These are phyloP conservation scores for Ogataea methylovora DNA, from an alignment of 805 yeast species.

Conservation along the genomic window DNA sequence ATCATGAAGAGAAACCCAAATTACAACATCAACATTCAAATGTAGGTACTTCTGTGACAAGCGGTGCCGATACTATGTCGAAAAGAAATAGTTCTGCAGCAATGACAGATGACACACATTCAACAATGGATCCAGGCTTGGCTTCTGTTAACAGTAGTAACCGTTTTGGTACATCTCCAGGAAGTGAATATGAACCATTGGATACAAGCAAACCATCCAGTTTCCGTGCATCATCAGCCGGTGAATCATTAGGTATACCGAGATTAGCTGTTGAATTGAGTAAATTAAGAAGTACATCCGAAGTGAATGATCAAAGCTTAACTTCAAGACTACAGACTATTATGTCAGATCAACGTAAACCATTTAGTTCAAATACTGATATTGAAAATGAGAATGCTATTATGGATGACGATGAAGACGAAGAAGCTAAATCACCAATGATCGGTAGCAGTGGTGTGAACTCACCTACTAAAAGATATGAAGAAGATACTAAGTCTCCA, in stretches of 20 bases:
- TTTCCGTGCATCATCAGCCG: background rate
- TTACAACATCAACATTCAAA: background rate
- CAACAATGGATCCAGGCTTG: background rate
- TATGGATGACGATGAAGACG: conserved; percentile 13
- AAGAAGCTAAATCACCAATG: background rate
- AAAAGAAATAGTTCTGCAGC: conserved; percentile 1
- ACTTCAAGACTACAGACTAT: too few relatives aligned
- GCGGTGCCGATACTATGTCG: background rate
- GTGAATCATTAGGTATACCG: background rate
- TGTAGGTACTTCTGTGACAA: too few relatives aligned
- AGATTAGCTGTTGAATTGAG: background rate
- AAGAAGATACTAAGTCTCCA: too few relatives aligned
- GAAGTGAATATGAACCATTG: background rate
- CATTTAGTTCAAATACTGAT: too few relatives aligned
- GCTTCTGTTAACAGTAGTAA: background rate
- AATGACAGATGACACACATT: conserved; percentile 1
- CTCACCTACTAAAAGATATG: too few relatives aligned
- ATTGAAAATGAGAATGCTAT: conserved; percentile 18
- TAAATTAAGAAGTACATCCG: background rate
- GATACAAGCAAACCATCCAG: conserved; percentile 1
- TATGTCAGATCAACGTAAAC: too few relatives aligned
- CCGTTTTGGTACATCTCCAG: background rate
- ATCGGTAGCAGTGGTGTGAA: too few relatives aligned
- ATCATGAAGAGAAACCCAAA: background rate
- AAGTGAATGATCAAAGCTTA: too few relatives aligned